Evolutionary conservation across 2,329 filamentous ascomycete species (phyloP).

Genomic region (Aaosphaeria pasadenensis): DNA sequence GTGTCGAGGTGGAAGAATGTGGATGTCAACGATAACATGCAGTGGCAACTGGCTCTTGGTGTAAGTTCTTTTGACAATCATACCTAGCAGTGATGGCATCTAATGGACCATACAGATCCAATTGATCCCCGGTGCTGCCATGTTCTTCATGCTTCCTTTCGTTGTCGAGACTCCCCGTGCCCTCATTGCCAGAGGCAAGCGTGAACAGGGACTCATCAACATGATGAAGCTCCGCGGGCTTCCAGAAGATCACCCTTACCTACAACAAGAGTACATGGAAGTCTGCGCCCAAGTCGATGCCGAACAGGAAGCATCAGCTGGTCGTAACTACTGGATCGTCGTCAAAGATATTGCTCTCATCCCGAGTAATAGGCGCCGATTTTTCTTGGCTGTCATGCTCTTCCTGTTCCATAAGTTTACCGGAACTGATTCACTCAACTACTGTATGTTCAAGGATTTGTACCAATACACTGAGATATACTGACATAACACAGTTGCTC

Average conservation of each 20-base stretch:
- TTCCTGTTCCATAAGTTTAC: conserved; percentile 45
- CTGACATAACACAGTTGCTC: not conserved
- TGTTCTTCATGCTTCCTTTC: conserved; percentile 36
- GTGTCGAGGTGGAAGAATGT: conserved; percentile 21
- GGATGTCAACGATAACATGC: conserved; percentile 20
- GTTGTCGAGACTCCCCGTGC: conserved; percentile 35
- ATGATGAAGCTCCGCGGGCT: conserved; percentile 40
- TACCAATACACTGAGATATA: not conserved
- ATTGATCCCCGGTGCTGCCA: conserved; percentile 37
- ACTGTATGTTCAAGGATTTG: conserved; percentile 27
- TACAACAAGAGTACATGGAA: conserved; percentile 34
- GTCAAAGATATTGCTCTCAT: conserved; percentile 31
- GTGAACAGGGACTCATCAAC: conserved; percentile 34
- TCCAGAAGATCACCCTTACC: conserved; percentile 37
- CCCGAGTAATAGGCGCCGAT: conserved; percentile 30
- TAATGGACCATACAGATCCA: conserved; percentile 21
- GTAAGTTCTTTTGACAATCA: too few relatives aligned
- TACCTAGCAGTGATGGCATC: not conserved
- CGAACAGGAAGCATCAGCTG: conserved; percentile 22
- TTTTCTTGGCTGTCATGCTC: conserved; percentile 34
- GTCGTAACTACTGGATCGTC: conserved; percentile 34
- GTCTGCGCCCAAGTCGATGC: conserved; percentile 34
- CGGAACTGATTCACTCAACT: conserved; percentile 41
- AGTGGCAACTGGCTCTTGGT: conserved; percentile 38
- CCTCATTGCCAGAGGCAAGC: conserved; percentile 36